Conservation (phyloP, 257 asterid genomes). For the Coffea canephora region DNA sequence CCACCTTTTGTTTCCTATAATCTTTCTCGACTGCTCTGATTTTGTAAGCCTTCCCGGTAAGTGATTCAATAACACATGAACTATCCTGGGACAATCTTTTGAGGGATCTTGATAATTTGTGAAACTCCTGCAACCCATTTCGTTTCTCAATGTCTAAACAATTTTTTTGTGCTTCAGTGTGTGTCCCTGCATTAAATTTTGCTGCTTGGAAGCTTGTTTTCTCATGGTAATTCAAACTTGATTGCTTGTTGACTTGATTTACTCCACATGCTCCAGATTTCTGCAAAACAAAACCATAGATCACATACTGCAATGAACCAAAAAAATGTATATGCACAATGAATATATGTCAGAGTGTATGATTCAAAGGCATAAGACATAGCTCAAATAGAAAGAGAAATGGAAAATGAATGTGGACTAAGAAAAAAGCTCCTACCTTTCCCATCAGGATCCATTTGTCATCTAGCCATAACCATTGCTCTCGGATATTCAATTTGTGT, state of each 20-base stretch:
- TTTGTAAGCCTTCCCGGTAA: slow-evolving; percentile 36
- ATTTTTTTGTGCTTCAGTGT: slow-evolving; percentile 26
- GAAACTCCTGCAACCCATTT: slow-evolving; percentile 34
- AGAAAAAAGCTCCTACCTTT: slow-evolving; percentile 44
- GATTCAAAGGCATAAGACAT: neutral
- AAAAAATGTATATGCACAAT: neutral
- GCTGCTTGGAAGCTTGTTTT: slow-evolving; percentile 32
- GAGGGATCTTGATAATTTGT: slow-evolving; percentile 40
- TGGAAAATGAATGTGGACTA: neutral
- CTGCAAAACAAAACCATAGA: slow-evolving; percentile 33
- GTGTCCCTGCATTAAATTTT: slow-evolving; percentile 29
- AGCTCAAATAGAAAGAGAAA: neutral
- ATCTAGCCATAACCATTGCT: slow-evolving; percentile 54
- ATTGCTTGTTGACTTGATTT: slow-evolving; percentile 36
- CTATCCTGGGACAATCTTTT: slow-evolving; percentile 51
- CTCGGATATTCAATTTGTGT: slow-evolving; percentile 52
- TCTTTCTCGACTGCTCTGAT: slow-evolving; percentile 47
- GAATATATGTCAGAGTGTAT: neutral
- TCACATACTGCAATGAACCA: neutral
- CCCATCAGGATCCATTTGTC: slow-evolving; percentile 54
- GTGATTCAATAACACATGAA: slow-evolving; percentile 46
- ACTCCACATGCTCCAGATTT: slow-evolving; percentile 36
- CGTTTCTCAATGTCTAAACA: slow-evolving; percentile 17
- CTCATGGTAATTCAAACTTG: slow-evolving; percentile 35
- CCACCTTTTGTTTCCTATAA: slow-evolving; percentile 32